A percentile compares a stretch with the other conserved stretches of the same genome.
Evolutionary conservation across 78 protist species (phyloP).

Genomic region (Polysphondylium violaceum): DNA sequence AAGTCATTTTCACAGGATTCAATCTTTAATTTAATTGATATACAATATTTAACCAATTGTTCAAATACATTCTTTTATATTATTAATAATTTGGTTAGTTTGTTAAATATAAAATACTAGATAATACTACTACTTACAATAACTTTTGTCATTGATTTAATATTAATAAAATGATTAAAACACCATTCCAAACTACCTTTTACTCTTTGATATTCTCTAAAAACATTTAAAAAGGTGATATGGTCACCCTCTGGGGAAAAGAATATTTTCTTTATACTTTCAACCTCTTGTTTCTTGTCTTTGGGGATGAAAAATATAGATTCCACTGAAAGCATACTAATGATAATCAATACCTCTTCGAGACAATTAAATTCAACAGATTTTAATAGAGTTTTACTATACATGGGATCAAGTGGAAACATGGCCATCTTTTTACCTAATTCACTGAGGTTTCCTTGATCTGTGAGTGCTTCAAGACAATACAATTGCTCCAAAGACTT

Average conservation of each 20-base stretch:
- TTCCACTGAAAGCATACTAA: slow-evolving; percentile 79
- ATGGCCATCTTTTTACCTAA: slow-evolving; percentile 79
- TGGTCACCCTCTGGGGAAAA: slow-evolving; percentile 86
- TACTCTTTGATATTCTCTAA: slow-evolving; percentile 62
- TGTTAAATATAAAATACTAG: too few species aligned
- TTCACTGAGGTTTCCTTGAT: slow-evolving; percentile 10
- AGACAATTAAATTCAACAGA: slow-evolving; percentile 45
- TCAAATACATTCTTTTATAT: slow-evolving; percentile 55
- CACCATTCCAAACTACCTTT: slow-evolving; percentile 66
- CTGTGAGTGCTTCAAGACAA: slow-evolving; percentile 61
- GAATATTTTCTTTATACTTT: slow-evolving; percentile 55
- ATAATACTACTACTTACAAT: slow-evolving; percentile 23
- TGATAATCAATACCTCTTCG: slow-evolving; percentile 69
- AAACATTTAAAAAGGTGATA: slow-evolving; percentile 52
- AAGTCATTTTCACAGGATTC: slow-evolving; percentile 47
- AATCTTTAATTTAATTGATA: slow-evolving; percentile 3
- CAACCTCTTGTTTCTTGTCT: slow-evolving; percentile 51
- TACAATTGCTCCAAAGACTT: slow-evolving; percentile 57
- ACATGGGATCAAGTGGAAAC: slow-evolving; percentile 84
- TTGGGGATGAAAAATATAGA: slow-evolving; percentile 56
- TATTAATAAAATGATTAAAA: slow-evolving; percentile 63
- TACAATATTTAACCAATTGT: slow-evolving; percentile 72
- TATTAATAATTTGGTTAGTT: neutral
- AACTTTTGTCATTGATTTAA: slow-evolving; percentile 75
- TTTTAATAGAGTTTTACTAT: slow-evolving; percentile 73